Evolutionary conservation across 257 asterid genomes (phyloP), one percentile per base, ranked within the genome.

Genomic region (Solanum microdontum): DNA sequence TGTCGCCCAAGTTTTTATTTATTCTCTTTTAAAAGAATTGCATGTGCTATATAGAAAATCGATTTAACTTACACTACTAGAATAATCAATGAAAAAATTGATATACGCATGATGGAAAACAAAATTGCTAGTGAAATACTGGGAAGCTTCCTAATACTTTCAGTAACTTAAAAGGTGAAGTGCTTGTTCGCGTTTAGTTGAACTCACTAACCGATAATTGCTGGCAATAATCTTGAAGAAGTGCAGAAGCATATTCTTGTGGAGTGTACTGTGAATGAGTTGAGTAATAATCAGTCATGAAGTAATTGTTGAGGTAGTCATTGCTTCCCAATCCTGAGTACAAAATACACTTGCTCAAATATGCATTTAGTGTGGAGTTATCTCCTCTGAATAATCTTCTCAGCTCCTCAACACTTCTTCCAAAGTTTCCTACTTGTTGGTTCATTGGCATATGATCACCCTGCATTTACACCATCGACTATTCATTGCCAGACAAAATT

Each of bases 261-360:
- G 98, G 97, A 74, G 95, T 95, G 90, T 87, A 96, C 12, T 88
- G 88, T 36, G 93, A 84, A 17, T 89, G 80, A 11, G 98, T 95
- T 8, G 97, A 86, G 87, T 96, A 96, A 87, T 91, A 96, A 82
- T 92, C 93, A 13, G 88, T 75, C 99, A 96, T 96, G 93, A 95
- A 95, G 66, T 96, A 96, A 72, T 96, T 96, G 95, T 96, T 96
- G 89, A 94, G 96, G 83, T 96, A 95, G 91, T 96, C 99, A 88
- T 96, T 95, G 94, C 98, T 95, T 89, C 98, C 99, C 88, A 95
- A 86, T 87, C 99, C 99, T 13, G 95, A 90, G 93, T 96, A 96
- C 87, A 92, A 88, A 6, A 96, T 92, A 91, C 96, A 93, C 82
- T 91, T 94, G 93, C 95, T 92, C 55, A 96, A 92, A 84, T 95